Base-by-base conservation (phyloP, 306 rosid species). In the Ormosia semicastrata region DNA sequence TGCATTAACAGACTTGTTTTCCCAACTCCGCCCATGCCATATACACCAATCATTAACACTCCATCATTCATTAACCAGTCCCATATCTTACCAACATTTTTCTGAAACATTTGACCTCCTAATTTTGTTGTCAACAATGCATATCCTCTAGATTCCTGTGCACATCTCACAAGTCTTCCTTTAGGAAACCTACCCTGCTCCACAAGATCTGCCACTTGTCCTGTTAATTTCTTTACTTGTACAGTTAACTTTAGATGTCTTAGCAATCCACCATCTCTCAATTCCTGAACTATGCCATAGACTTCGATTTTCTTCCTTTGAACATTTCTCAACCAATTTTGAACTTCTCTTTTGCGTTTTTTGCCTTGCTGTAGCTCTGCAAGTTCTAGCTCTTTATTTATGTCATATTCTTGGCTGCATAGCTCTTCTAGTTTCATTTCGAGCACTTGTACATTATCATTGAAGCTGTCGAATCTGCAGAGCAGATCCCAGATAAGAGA, bases 1-100 rank as follows among this genome's bases (percentile, higher is more conserved):
- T 83, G 87, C 9, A 60, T 86, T 13, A 71, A 69, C 36, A 80
- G 14, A 58, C 64, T 83, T 63, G 87, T 79, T 75, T 83, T 86
- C 57, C 87, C 87, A 6, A 79, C 82, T 53, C 88, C 87, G 2
- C 85, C 85, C 85, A 75, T 82, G 13, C 89, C 87, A 54, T 79
- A 70, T 7, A 86, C 47, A 3, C 89, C 86, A 68, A 86, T 60
- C 29, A 43, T 64, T 37, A 49, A 53, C 62, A 74, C 76, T 34
- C 71, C 78, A 15, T 56, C 73, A 43, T 66, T 73, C 81, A 40
- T 33, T 43, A 86, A 50, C 11, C 58, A 66, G 3, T 18, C 50
- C 81, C 81, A 43, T 15, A 86, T 86, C 75, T 7, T 76, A 17
- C 44, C 5, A 71, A 44, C 59, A 75, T 79, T 79, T 32, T 30